These are phyloP conservation scores for Melampsora larici-populina DNA, from an alignment of 1,284 basidiomycete species.

Conservation along the genomic window DNA sequence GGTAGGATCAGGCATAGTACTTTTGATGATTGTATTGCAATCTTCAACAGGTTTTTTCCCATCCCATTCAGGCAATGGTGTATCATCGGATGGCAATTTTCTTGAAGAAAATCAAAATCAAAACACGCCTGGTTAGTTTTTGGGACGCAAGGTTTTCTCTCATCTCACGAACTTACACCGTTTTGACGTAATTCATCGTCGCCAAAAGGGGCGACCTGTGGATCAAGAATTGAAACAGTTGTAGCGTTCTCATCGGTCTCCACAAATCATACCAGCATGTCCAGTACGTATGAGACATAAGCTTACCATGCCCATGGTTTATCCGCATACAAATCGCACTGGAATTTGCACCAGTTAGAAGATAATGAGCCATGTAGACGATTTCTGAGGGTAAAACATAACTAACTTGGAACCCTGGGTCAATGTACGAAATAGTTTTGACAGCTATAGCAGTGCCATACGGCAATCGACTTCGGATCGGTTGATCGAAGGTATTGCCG, in stretches of 20 bases:
- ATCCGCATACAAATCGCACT: slow-evolving; percentile 39
- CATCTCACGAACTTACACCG: neutral
- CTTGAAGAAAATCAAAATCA: slow-evolving; percentile 7
- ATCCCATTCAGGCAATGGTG: slow-evolving; percentile 31
- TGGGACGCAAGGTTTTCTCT: neutral
- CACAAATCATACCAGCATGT: no score
- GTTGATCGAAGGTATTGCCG: slow-evolving; percentile 38
- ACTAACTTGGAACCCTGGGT: slow-evolving; percentile 29
- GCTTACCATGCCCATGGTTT: slow-evolving; percentile 41
- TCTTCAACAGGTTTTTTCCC: slow-evolving; percentile 27
- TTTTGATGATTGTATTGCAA: slow-evolving; percentile 16
- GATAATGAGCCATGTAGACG: neutral
- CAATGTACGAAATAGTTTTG: slow-evolving; percentile 40
- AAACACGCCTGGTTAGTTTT: neutral
- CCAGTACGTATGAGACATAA: no score
- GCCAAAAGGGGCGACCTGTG: slow-evolving; percentile 39
- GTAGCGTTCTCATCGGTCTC: neutral
- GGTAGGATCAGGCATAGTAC: neutral
- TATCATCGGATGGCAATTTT: slow-evolving; percentile 24
- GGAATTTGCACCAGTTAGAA: neutral
- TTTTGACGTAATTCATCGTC: slow-evolving; percentile 40
- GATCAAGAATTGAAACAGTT: neutral
- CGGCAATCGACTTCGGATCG: slow-evolving; percentile 36
- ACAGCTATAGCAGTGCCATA: slow-evolving; percentile 34
- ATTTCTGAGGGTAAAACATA: neutral